Conservation (phyloP, 352 stramenopile species). For the Globisporangium apiculatum region DNA sequence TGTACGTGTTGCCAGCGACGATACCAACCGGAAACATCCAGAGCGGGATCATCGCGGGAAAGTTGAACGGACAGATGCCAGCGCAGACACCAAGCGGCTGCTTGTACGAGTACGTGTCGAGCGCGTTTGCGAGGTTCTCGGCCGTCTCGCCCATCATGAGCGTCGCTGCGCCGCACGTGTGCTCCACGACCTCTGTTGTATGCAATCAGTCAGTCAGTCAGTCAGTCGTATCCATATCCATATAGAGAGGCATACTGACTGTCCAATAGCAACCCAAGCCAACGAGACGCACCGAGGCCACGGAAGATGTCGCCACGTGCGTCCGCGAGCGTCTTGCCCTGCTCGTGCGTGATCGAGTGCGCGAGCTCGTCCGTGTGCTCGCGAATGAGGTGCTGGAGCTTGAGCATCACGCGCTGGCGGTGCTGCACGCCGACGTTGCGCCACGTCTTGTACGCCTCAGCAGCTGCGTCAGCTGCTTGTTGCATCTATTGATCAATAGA, state of each 20-base stretch:
- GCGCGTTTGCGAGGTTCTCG: slow-evolving; percentile 84
- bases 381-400: slow-evolving; percentile 94
- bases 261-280: background rate
- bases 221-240: background rate
- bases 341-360: slow-evolving; percentile 91
- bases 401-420: slow-evolving; percentile 93
- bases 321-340: slow-evolving; percentile 91
- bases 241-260: too few species aligned
- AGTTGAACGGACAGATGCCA: slow-evolving; percentile 94
- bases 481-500: slow-evolving; percentile 50
- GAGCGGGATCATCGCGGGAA: slow-evolving; percentile 96
- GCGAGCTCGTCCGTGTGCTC: slow-evolving; percentile 93
- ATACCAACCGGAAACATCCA: slow-evolving; percentile 89
- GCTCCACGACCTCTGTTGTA: slow-evolving; percentile 53
- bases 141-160: slow-evolving; percentile 95
- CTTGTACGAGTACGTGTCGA: slow-evolving; percentile 96
- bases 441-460: slow-evolving; percentile 90
- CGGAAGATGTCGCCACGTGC: slow-evolving; percentile 96
- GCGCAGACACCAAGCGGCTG: slow-evolving; percentile 93
- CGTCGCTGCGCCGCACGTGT: slow-evolving; percentile 66
- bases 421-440: slow-evolving; percentile 91
- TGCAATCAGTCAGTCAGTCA: background rate
- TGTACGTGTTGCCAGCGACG: slow-evolving; percentile 94
- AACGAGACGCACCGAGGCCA: slow-evolving; percentile 61
- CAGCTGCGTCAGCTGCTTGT: slow-evolving; percentile 64